Conservation (phyloP, 106 monocot species). For the Acorus gramineus region DNA sequence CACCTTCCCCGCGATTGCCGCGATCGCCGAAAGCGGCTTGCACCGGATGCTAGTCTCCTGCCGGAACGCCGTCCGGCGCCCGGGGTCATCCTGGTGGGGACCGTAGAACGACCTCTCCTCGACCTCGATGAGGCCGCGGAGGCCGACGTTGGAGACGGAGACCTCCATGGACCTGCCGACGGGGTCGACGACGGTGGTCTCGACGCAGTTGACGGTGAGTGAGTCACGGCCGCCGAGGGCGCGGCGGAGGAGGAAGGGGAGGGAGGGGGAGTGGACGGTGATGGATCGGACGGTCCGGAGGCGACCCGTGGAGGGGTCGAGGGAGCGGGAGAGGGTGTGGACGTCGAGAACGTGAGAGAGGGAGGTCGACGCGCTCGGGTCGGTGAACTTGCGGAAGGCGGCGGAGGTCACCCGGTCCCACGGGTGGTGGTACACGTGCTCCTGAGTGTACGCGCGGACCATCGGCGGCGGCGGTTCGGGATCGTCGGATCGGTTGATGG, state of each 20-base stretch:
- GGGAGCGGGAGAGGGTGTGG: slow-evolving; percentile 74
- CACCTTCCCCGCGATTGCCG: slow-evolving; percentile 76
- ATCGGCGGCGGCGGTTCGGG: slow-evolving; percentile 12
- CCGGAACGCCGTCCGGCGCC: slow-evolving; percentile 60
- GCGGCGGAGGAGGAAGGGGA: slow-evolving; percentile 74
- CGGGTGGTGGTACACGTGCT: slow-evolving; percentile 83
- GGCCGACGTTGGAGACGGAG: slow-evolving; percentile 62
- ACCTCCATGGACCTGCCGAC: slow-evolving; percentile 58
- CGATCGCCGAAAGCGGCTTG: slow-evolving; percentile 71
- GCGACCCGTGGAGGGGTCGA: slow-evolving; percentile 30
- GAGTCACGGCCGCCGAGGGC: slow-evolving; percentile 40
- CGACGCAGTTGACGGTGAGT: slow-evolving; percentile 78
- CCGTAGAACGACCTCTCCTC: slow-evolving; percentile 72
- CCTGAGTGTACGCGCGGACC: slow-evolving; percentile 81
- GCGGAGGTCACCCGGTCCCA: slow-evolving; percentile 93
- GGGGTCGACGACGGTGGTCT: slow-evolving; percentile 67
- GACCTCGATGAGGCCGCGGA: slow-evolving; percentile 71
- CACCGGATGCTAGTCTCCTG: slow-evolving; percentile 93
- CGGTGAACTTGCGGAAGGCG: slow-evolving; percentile 93
- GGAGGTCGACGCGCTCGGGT: slow-evolving; percentile 43
- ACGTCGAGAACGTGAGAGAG: slow-evolving; percentile 92
- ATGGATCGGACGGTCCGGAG: slow-evolving; percentile 70
- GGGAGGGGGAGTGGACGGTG: slow-evolving; percentile 70
- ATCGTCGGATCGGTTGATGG: not conserved
- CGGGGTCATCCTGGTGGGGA: slow-evolving; percentile 64